Base-by-base conservation (phyloP, 305 asterid genomes). In the Fraxinus xanthoxyloides region DNA sequence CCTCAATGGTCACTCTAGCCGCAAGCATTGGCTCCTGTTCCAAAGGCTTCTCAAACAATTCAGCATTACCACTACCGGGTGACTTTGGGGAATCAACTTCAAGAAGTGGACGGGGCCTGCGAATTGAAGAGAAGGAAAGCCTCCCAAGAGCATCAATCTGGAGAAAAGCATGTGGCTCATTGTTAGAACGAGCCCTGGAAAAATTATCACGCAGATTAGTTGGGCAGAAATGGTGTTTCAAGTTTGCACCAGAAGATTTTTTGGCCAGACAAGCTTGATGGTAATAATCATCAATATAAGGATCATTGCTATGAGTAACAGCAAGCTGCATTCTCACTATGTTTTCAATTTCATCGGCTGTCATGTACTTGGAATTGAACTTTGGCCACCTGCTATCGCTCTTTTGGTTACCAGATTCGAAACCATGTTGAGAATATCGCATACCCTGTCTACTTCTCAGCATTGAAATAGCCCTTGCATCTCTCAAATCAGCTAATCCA, bases 1-100 rank as follows among this genome's bases (percentile, higher is more conserved):
- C 97, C 88, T 95, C 99, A 75, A 91, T 89, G 72, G 93, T 89
- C 81, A 92, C 91, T 86, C 99, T 91, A 59, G 98, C 99, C 63
- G 97, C 99, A 86, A 95, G 95, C 97, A 95, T 89, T 26, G 99
- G 99, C 87, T 95, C 99, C 85, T 92, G 96, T 80, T 94, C 99
- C 90, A 95, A 88, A 69, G 97, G 97, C 89, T 92, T 94, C 89
- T 92, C 94, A 31, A 87, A 76, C 51, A 85, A 75, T 85, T 92
- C 97, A 72, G 81, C 75, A 77, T 85, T 85, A 82, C 87, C 87
- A 67, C 81, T 84, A 75, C 85, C 77, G n/a, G 93, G 84, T 85
- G 93, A 88, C 75, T 85, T 91, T 34, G 93, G 87, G 48, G 93
- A 85, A 76, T 94, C 99, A 32, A 95, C 97, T 92, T 95, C 99